These are phyloP conservation scores for Apiosordaria backusii DNA, from an alignment of 495 filamentous ascomycete genomes.

Conservation along the genomic window DNA sequence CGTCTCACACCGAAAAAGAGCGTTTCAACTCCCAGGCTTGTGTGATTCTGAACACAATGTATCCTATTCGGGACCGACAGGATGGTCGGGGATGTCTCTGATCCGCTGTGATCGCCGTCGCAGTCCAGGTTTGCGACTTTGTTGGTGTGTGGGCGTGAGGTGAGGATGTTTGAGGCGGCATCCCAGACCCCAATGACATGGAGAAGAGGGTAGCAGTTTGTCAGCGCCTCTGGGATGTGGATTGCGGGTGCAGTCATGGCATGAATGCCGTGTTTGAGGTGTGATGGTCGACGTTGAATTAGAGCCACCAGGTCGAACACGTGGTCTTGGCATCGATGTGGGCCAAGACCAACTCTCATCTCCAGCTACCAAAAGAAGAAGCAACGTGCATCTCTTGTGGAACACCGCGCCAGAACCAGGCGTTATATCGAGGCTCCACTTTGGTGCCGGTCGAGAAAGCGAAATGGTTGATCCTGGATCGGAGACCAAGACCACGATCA, in stretches of 20 bases:
- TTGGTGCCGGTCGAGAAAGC: background rate
- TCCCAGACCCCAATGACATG: background rate
- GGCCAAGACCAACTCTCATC: constrained; percentile 2
- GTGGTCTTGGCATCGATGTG: constrained; percentile 19
- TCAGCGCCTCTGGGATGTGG: constrained; percentile 1
- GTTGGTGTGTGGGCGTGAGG: background rate
- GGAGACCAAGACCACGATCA: background rate
- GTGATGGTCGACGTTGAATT: constrained; percentile 1
- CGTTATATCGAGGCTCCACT: background rate
- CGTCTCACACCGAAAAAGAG: background rate
- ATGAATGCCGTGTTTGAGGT: background rate
- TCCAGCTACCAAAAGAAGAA: background rate
- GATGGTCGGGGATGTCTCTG: background rate
- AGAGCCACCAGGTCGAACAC: constrained; percentile 12
- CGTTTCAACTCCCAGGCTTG: background rate
- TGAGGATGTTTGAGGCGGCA: background rate
- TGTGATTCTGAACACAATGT: background rate
- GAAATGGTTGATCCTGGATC: background rate
- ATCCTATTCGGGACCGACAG: background rate
- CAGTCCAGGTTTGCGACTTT: background rate
- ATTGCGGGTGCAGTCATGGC: background rate
- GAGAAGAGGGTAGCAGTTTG: background rate
- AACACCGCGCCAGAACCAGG: background rate
- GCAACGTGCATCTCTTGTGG: background rate
- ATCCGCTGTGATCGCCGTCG: background rate